These are phyloP conservation scores for Diplodia seriata DNA, from an alignment of 2,329 filamentous ascomycete genomes.

Conservation along the genomic window DNA sequence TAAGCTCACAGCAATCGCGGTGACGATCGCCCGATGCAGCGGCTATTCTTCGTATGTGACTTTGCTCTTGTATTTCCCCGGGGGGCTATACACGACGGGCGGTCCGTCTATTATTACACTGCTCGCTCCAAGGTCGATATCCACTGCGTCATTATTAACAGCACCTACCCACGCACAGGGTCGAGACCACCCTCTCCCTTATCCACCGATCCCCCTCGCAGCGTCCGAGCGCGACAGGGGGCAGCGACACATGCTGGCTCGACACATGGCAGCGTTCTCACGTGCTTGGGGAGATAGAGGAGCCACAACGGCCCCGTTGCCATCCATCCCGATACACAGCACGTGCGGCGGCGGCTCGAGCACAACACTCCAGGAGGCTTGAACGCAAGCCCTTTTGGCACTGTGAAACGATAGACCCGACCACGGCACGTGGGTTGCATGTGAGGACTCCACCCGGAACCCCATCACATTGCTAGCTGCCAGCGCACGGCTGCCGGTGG, in stretches of 20 bases:
- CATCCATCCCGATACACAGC: conserved; percentile 6
- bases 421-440: background rate
- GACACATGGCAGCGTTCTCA: background rate
- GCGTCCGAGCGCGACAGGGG: conserved; percentile 10
- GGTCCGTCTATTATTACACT: background rate
- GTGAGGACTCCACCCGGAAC: conserved; percentile 15
- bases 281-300: conserved; percentile 12
- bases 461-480: background rate
- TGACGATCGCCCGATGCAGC: conserved; percentile 14
- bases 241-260: conserved; percentile 16
- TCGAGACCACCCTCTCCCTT: conserved; percentile 28
- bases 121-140: conserved; percentile 10
- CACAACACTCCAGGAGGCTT: background rate
- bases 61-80: conserved; percentile 3
- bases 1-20: conserved; percentile 2
- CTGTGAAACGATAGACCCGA: conserved; percentile 12
- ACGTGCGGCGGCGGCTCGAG: conserved; percentile 15
- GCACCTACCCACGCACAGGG: conserved; percentile 13
- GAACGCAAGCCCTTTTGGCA: background rate
- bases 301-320: conserved; percentile 1
- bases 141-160: conserved; percentile 26
- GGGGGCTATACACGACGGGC: background rate
- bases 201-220: conserved; percentile 25
- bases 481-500: background rate
- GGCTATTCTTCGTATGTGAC: conserved; percentile 16